Conservation (phyloP, 2,329 filamentous ascomycete genomes). For the Pestalotiopsis sp. region DNA sequence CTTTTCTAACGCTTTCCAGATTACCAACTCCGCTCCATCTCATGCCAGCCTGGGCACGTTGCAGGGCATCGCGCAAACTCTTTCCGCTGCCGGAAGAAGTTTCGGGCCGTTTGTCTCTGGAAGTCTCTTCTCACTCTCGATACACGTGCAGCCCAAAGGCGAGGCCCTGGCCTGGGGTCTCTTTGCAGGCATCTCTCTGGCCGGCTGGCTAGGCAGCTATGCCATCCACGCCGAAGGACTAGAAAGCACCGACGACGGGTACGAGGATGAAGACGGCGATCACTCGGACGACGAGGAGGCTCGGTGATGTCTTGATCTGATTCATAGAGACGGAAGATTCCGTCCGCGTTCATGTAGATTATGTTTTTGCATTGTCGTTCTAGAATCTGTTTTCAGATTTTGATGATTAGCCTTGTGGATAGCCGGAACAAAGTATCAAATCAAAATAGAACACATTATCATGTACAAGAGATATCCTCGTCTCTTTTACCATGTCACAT, state of each 20-base stretch:
- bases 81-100: slow-evolving; percentile 87
- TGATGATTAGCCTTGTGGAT: neutral
- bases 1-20: slow-evolving; percentile 48
- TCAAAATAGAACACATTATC: neutral
- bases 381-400: neutral
- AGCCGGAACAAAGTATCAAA: neutral
- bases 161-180: slow-evolving; percentile 85
- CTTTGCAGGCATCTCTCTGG: slow-evolving; percentile 79
- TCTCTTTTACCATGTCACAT: neutral
- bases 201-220: slow-evolving; percentile 80
- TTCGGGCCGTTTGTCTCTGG: slow-evolving; percentile 89
- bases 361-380: neutral
- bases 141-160: slow-evolving; percentile 74
- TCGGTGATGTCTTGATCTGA: neutral
- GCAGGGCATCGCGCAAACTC: slow-evolving; percentile 91
- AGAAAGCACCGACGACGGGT: slow-evolving; percentile 59
- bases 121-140: slow-evolving; percentile 79
- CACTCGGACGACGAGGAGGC: slow-evolving; percentile 20
- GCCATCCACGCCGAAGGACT: slow-evolving; percentile 69
- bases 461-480: too few species aligned
- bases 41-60: slow-evolving; percentile 84
- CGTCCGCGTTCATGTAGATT: neutral
- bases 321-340: neutral
- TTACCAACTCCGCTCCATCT: slow-evolving; percentile 90
- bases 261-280: slow-evolving; percentile 34